Conservation (phyloP, 108 stramenopile genomes). For the Skeletonema menzelii region DNA sequence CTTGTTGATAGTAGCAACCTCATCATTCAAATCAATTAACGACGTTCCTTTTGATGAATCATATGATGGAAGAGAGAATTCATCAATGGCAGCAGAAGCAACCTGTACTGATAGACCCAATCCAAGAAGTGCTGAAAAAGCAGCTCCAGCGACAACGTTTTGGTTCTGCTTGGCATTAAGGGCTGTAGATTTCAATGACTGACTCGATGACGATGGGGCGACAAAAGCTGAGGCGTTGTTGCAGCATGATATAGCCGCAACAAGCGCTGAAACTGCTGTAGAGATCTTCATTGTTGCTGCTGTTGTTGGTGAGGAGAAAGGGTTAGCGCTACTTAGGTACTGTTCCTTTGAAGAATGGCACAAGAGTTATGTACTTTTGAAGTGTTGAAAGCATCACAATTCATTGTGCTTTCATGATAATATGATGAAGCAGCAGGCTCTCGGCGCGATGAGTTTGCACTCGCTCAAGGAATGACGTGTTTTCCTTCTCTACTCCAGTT, state of each 20-base stretch:
- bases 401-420: too few species aligned
- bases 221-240: not conserved
- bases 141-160: not conserved
- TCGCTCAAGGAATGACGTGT: too few species aligned
- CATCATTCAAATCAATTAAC: constrained; percentile 34
- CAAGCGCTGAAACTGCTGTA: not conserved
- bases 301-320: not conserved
- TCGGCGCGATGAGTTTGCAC: too few species aligned
- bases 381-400: too few species aligned
- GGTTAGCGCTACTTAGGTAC: too few species aligned
- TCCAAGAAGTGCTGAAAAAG: constrained; percentile 12
- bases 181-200: not conserved
- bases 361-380: too few species aligned
- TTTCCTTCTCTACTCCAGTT: not conserved
- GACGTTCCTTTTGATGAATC: constrained; percentile 37
- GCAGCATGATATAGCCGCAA: not conserved
- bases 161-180: not conserved
- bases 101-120: constrained; percentile 22
- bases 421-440: too few species aligned
- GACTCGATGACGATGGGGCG: not conserved
- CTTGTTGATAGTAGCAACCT: constrained; percentile 41
- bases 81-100: constrained; percentile 23
- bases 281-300: constrained; percentile 7
- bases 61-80: constrained; percentile 46
- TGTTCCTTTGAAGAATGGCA: too few species aligned